Evolutionary conservation across 2,329 filamentous ascomycete genomes (phyloP).

Genomic region (Clarireedia monteithiana): DNA sequence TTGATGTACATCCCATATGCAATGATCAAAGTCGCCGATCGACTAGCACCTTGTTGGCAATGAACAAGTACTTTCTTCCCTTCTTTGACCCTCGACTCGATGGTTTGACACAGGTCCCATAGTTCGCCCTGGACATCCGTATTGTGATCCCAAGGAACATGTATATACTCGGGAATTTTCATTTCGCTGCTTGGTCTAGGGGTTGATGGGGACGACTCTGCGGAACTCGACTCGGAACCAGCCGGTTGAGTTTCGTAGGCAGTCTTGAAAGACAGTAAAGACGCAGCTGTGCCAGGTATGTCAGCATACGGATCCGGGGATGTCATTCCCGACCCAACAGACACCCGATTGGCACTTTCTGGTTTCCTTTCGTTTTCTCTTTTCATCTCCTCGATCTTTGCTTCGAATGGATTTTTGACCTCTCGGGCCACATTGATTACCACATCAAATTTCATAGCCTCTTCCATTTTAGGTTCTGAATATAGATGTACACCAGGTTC

Average conservation of each 20-base stretch:
- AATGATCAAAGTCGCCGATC: slow-evolving; percentile 79
- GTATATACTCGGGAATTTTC: slow-evolving; percentile 70
- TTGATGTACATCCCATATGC: slow-evolving; percentile 78
- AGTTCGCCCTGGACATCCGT: slow-evolving; percentile 76
- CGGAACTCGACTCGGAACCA: slow-evolving; percentile 16
- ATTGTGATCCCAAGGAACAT: slow-evolving; percentile 84
- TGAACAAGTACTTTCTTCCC: slow-evolving; percentile 76
- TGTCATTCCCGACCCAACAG: slow-evolving; percentile 21
- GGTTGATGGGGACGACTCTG: slow-evolving; percentile 41
- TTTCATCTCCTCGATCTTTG: slow-evolving; percentile 40
- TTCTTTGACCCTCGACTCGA: slow-evolving; percentile 62
- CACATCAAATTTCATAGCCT: slow-evolving; percentile 71
- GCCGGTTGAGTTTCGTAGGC: slow-evolving; percentile 48
- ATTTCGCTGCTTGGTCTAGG: slow-evolving; percentile 42
- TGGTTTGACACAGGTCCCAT: slow-evolving; percentile 65
- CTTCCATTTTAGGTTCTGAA: slow-evolving; percentile 69
- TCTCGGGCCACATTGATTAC: slow-evolving; percentile 81
- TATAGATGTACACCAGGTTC: slow-evolving; percentile 72
- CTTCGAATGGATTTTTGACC: slow-evolving; percentile 65
- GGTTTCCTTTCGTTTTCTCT: slow-evolving; percentile 21
- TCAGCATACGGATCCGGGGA: slow-evolving; percentile 2
- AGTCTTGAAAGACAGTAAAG: slow-evolving; percentile 50
- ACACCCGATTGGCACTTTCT: slow-evolving; percentile 25
- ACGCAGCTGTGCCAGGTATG: slow-evolving; percentile 45
- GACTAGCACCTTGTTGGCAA: slow-evolving; percentile 79